Conservation (phyloP, 495 filamentous ascomycete species). For the Aspergillus incahuasiensis region DNA sequence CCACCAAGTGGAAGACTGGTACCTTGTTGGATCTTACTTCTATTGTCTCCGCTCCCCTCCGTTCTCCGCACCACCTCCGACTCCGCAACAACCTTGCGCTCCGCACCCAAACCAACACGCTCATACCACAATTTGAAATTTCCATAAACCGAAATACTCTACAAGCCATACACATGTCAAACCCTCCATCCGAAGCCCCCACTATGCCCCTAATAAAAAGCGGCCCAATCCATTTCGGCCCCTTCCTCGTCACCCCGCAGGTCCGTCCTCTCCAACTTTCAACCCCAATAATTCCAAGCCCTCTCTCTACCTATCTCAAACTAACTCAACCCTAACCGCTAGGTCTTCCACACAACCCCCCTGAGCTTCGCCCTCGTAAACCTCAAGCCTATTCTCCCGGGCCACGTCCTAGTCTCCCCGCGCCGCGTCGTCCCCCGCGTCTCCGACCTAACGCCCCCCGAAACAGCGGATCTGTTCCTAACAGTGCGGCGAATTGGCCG, state of each 20-base stretch:
- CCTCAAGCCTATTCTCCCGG: conserved; percentile 88
- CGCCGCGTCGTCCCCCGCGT: conserved; percentile 62
- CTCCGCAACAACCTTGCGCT: neutral
- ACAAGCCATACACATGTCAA: neutral
- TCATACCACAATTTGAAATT: neutral
- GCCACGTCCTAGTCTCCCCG: conserved; percentile 77
- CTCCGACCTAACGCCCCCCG: conserved; percentile 64
- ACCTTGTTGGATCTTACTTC: neutral
- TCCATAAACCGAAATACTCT: neutral
- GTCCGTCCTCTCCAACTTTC: conserved; percentile 19
- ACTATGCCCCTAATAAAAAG: conserved; percentile 22
- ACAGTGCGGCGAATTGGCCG: conserved; percentile 76
- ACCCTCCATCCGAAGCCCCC: neutral
- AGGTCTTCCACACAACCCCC: conserved; percentile 82
- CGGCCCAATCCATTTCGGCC: conserved; percentile 41
- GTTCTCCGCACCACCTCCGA: neutral
- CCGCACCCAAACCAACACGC: neutral
- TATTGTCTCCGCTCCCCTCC: neutral
- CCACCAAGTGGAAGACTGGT: neutral
- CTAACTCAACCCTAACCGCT: neutral
- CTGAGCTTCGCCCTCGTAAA: conserved; percentile 84
- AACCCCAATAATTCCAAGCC: neutral
- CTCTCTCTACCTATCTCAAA: neutral
- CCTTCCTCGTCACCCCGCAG: conserved; percentile 45
- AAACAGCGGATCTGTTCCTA: conserved; percentile 79